phyloP scores from a whole-genome alignment of 169 alveolate genomes.

The Cryptosporidium xiaoi region DNA sequence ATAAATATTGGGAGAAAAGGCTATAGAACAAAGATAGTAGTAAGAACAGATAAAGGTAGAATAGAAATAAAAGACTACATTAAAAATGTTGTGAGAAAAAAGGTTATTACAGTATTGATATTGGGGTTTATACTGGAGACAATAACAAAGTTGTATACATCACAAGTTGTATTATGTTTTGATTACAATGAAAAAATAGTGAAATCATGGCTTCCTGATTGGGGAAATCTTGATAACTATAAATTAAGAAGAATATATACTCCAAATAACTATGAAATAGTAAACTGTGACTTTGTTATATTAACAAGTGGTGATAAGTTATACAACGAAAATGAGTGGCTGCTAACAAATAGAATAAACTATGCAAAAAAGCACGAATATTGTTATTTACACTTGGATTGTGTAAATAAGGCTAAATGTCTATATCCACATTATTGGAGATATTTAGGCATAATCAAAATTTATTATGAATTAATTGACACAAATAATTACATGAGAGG shows the following conservation, averaged over 20 bases:
- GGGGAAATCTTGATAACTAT: constrained; percentile 20
- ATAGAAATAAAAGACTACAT: too few species aligned
- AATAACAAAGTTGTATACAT: too few species aligned
- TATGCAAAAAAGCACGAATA: constrained; percentile 28
- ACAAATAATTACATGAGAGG: not conserved
- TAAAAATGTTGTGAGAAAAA: too few species aligned
- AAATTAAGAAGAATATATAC: constrained; percentile 15
- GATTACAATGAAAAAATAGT: not conserved
- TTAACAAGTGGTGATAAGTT: constrained; percentile 52
- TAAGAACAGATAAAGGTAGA: too few species aligned
- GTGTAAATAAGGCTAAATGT: not conserved
- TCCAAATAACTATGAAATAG: not conserved
- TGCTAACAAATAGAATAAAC: constrained; percentile 19
- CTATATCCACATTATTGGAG: constrained; percentile 66
- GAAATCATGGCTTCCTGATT: constrained; percentile 54
- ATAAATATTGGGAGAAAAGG: too few species aligned
- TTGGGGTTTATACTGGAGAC: too few species aligned
- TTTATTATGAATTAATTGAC: not conserved
- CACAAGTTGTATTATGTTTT: too few species aligned
- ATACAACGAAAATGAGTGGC: constrained; percentile 37
- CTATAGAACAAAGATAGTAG: too few species aligned
- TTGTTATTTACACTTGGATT: constrained; percentile 57
- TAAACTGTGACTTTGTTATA: constrained; percentile 15
- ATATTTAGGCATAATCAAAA: constrained; percentile 39
- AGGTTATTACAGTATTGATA: too few species aligned